Evolutionary conservation across 2,329 filamentous ascomycete species (phyloP).

Genomic region (Aureobasidium vineae): DNA sequence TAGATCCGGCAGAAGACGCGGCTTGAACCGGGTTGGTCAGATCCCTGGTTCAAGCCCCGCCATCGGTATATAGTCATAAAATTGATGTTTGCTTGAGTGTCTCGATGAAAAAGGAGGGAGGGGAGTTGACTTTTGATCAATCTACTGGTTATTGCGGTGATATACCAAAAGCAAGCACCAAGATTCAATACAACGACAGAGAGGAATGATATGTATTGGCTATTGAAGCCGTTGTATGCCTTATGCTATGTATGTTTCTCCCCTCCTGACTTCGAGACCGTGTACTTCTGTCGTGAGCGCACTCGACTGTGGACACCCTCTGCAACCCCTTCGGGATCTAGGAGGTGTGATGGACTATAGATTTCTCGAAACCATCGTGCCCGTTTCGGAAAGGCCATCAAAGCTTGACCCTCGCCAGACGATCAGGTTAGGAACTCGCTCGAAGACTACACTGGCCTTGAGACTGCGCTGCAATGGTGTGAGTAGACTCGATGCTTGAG

Average conservation of each 20-base stretch:
- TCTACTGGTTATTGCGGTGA: no score
- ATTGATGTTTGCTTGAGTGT: no score
- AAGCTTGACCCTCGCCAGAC: no score
- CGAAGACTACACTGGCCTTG: not conserved
- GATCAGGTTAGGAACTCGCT: not conserved
- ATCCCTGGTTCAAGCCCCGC: not conserved
- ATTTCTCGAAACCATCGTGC: no score
- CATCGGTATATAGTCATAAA: not conserved
- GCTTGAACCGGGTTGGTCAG: not conserved
- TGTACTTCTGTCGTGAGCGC: not conserved
- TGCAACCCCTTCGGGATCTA: not conserved
- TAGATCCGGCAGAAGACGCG: not conserved
- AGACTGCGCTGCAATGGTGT: not conserved
- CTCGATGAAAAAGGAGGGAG: no score
- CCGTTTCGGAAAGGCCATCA: no score
- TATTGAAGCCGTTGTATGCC: not conserved
- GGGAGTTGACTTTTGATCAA: no score
- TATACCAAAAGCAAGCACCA: no score
- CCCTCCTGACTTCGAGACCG: not conserved
- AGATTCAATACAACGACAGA: no score
- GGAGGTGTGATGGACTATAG: not conserved
- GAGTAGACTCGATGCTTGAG: not conserved
- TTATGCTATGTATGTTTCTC: not conserved
- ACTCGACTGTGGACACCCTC: not conserved
- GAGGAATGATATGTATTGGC: no score